These are phyloP conservation scores for Caloboletus firmus DNA, from an alignment of 1,284 basidiomycete genomes.

Conservation along the genomic window DNA sequence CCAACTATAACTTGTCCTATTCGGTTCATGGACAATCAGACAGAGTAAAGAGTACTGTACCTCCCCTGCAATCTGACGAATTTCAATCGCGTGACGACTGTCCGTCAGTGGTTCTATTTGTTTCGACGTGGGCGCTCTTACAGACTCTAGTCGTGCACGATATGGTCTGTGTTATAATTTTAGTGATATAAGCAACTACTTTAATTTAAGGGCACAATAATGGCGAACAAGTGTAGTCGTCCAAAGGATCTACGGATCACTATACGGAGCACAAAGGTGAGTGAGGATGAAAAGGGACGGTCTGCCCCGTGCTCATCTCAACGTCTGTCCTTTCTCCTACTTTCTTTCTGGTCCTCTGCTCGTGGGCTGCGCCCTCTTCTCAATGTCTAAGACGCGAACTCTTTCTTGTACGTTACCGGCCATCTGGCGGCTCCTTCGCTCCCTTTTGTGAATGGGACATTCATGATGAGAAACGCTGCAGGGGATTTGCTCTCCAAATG, in stretches of 20 bases:
- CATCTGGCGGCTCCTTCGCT: conserved; percentile 10
- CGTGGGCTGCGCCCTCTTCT: conserved; percentile 11
- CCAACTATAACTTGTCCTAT: conserved; percentile 25
- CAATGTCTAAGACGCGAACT: conserved; percentile 3
- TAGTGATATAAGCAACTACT: not conserved
- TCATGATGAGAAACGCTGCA: conserved; percentile 3
- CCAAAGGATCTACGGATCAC: not conserved
- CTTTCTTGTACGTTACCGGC: not conserved
- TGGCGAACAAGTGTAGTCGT: not conserved
- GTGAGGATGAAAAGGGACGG: conserved; percentile 1
- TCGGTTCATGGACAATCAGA: conserved; percentile 16
- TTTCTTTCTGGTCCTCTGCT: not conserved
- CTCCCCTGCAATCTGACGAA: conserved; percentile 28
- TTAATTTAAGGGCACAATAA: conserved; percentile 9
- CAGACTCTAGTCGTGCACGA: not conserved
- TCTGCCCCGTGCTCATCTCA: not conserved
- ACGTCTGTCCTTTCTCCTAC: not conserved
- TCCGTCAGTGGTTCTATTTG: not conserved
- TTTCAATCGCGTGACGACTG: conserved; percentile 16
- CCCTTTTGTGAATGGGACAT: conserved; percentile 5
- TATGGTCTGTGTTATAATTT: not conserved
- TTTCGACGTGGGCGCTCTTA: not conserved
- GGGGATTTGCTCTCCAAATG: conserved; percentile 17
- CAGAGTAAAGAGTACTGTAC: conserved; percentile 38
- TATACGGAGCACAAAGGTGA: conserved; percentile 10